Evolutionary conservation across 768 basidiomycete species (phyloP), one percentile per base, ranked within the genome.

Genomic region (Suillus ampliporus): DNA sequence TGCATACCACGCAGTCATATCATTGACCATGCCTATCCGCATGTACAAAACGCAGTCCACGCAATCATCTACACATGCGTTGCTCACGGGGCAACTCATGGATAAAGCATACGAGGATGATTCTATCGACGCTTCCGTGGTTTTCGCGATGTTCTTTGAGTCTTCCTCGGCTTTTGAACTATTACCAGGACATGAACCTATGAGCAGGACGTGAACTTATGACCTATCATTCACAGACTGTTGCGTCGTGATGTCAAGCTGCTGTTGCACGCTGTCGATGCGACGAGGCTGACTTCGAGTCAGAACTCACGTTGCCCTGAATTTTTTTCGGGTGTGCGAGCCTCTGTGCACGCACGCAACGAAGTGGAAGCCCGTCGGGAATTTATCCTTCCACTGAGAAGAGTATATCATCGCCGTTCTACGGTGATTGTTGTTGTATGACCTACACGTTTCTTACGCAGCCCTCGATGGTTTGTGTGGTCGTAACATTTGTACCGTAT

Each of bases 41-140:
- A 13, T 19, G 31, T n/a, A n/a, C 31, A 31, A 5, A 31, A 38
- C 54, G 17, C 54, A 26, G 17, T 17, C 23, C 21, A 23, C 52
- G 34, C 37, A 38, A 17, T 38, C 37, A 38, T 53, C 37, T 23
- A 56, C 38, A 56, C 7, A 56, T 56, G 17, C 54, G 38, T 57
- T 44, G 40, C 31, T 47, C 54, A 5, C 21, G 31, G 57, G 47
- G n/a, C 61, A 52, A 61, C 44, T 58, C 57, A 60, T 60, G 57
- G 23, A 26, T 35, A 15, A 38, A 46, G 57, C 58, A 47, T 59
- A 44, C 61, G 61, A 61, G 61, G 41, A 44, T 37, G 52, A 13
- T 35, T 46, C 40, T 64, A 57, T 64, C 63, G 63, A 51, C 64
- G 63, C 43, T 54, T 64, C 51, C 63, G 63, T 56, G 61, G 51